Evolutionary conservation across 805 yeast genomes (phyloP), one percentile per base, ranked within the genome.

Genomic region (Candida oleophila): DNA sequence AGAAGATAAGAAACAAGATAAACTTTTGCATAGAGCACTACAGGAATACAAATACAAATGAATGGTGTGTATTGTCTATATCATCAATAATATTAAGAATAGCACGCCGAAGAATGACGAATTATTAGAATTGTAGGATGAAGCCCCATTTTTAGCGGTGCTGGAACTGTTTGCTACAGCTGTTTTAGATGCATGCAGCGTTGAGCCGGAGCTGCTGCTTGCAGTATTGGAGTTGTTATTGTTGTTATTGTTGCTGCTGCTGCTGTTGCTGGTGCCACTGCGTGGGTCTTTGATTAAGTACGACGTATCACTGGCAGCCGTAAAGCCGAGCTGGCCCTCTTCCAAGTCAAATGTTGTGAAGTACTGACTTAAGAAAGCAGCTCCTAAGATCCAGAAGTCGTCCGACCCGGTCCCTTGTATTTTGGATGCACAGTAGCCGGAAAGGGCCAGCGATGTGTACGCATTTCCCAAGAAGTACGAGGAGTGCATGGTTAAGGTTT

Each of bases 341-440:
- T 73, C 79, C 46, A 78, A 66, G 53, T 83, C 84, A 53, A 81
- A 83, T 12, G 80, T 78, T 2, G 82, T 72, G 57, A 81, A 83
- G 45, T 73, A 81, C 28, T 70, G 68, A 48, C 75, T 74, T 53
- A 83, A 60, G 55, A 83, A 83, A 2, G 80, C 69, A n/a, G 80
- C 83, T 3, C 89, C 89, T 35, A 83, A 62, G 44, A 83, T 75
- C 89, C 89, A 83, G 47, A 54, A 33, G 8, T 51, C 38, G 9
- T 70, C 61, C 12, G 66, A 54, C 22, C 66, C 65, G n/a, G 76
- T 56, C 8, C 87, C 88, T 63, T 81, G 87, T 47, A 83, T 72
- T 54, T 81, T 82, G 4, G 86, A 78, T 11, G 83, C 81, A 67
- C 89, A 83, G 56, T 76, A 73, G 0, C 85, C 83, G 16, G 52